Base-by-base conservation (phyloP, 495 filamentous ascomycete genomes). In the Aspergillus baeticus region DNA sequence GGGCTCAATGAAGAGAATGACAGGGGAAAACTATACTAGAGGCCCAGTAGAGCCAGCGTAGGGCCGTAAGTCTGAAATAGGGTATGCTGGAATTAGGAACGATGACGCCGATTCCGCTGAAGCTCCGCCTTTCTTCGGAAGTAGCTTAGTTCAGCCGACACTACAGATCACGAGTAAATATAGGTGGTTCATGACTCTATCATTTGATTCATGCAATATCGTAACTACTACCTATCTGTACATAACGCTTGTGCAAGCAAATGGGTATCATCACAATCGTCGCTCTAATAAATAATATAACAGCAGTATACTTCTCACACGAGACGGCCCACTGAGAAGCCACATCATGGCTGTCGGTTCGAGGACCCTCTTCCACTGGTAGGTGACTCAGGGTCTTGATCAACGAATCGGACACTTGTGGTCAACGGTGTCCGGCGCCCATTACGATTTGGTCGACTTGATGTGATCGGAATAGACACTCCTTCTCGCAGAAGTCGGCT, bases 311-410 rank as follows among this genome's bases (percentile, higher is more conserved):
- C 39, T 51, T 41, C 41, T 22, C 41, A 37, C 18, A 36, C 6
- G 18, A 21, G 6, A 11, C 18, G 5, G 2, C 13, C 29, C 10
- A 7, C 18, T 18, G 3, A 22, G 14, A 36, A 10, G 26, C 47
- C 33, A 33, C 21, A 31, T 67, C 52, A 72, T 18, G 62, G 54
- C 31, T 70, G 69, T 66, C 73, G 71, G 59, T 63, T 72, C 8
- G 67, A 62, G 22, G 75, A 78, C 50, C 60, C 67, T 36, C 72
- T 64, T 22, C 70, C 72, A 39, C 75, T 72, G 2, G 66, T 74
- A 8, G 76, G 75, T 41, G 76, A 78, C 49, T 75, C 68, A 3
- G 76, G 76, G 20, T 76, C 74, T 36, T 77, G 70, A 38, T 76
- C 74, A 21, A 67, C 74, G 46, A 78, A 78, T 10, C 76, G 73